Base-by-base conservation (phyloP, 2,329 filamentous ascomycete species). In the Penicillium sp. region DNA sequence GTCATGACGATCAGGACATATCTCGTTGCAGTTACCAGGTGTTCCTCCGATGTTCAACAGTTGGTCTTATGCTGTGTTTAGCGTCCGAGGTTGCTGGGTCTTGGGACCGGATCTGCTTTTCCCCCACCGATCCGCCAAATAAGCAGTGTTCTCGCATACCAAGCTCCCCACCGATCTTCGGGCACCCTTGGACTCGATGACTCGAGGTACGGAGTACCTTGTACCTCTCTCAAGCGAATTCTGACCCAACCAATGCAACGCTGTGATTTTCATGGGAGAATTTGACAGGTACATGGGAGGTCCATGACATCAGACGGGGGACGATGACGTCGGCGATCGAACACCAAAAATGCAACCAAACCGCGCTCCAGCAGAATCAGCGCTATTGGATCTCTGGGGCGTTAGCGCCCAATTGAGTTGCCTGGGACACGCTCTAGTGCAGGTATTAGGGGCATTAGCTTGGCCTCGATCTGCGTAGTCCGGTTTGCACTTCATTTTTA, bases 251-350 rank as follows among this genome's bases (percentile, higher is more conserved):
- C 14, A 59, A 56, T 62, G 61, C 56, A 63, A 63, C 57, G 35
- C 55, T 55, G 35, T 14, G 3, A 45, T 21, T 53, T 53, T 41
- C 31, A 64, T 61, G 56, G 63, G 19, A 53, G 58, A 49, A 56
- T 29, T 22, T 35, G 24, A 46, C 59, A 58, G 53, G 54, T 45
- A 58, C 55, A 8, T 44, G 31, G 39, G 22, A 57, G 14, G 29
- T 47, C 31, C 39, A 63, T 67, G 64, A 67, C 63, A 64, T 65
- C 64, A 66, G 52, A 19, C 19, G 22, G 16, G 43, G 16, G 22
- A n/a, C 57, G 56, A 63, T 67, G 63, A 65, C 63, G 64, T 67
- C 62, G 60, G 57, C 52, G 63, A 67, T 66, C 59, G 62, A 52
- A 56, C 44, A 27, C 22, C 33, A 39, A 50, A 50, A 50, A 39